phyloP scores from a whole-genome alignment of 139 green algal genomes.

The Penium margaritaceum region DNA sequence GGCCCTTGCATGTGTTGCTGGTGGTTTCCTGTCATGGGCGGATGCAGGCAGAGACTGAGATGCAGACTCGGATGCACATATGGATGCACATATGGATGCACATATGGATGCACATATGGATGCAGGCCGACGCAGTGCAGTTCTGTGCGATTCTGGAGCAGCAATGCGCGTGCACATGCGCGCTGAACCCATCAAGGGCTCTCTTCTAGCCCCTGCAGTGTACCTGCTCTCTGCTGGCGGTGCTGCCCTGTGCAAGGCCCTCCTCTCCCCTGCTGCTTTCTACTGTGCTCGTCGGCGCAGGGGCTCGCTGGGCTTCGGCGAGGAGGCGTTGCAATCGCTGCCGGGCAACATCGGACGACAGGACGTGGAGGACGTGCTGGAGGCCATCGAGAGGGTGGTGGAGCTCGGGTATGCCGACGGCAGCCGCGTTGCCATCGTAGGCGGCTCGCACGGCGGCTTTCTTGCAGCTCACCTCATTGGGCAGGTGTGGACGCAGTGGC shows the following conservation, averaged over 20 bases:
- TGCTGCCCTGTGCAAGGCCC: no score
- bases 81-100: no score
- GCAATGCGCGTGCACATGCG: not conserved
- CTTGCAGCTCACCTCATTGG: slow-evolving; percentile 74
- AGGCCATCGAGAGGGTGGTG: slow-evolving; percentile 51
- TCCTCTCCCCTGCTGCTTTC: not conserved
- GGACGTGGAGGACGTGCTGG: slow-evolving; percentile 84
- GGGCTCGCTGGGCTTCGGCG: slow-evolving; percentile 70
- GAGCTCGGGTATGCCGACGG: slow-evolving; percentile 25
- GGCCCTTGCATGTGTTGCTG: no score
- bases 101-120: not conserved
- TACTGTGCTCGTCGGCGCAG: slow-evolving; percentile 21
- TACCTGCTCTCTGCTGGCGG: no score
- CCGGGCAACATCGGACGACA: slow-evolving; percentile 58
- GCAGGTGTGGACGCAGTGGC: slow-evolving; percentile 59
- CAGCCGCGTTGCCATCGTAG: slow-evolving; percentile 64
- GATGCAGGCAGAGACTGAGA: no score
- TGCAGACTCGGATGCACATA: no score
- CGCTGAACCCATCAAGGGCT: not conserved
- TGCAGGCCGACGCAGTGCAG: not conserved
- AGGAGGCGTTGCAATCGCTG: slow-evolving; percentile 68
- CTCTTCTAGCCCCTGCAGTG: no score
- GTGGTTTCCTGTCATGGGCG: no score
- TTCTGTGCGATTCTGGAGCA: not conserved
- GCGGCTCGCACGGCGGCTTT: slow-evolving; percentile 88